phyloP scores from a whole-genome alignment of 768 basidiomycete genomes.

The Imleria badia region DNA sequence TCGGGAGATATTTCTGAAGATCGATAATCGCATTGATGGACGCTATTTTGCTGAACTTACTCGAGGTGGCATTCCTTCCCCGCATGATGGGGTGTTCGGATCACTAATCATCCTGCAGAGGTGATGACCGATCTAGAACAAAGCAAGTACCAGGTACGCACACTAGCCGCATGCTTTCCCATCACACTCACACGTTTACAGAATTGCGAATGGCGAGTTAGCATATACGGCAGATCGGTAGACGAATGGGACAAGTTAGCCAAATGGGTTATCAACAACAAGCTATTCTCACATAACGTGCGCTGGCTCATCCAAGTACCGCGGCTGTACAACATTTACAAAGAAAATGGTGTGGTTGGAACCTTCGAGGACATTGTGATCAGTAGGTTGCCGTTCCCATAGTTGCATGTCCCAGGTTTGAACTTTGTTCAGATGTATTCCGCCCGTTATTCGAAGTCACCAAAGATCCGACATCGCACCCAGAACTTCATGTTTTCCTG shows the following conservation, averaged over 20 bases:
- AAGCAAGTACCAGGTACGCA: conserved; percentile 90
- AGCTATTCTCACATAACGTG: conserved; percentile 94
- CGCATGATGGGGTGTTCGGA: background rate
- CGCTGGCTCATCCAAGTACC: conserved; percentile 98
- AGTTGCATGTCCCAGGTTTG: background rate
- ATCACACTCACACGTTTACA: conserved; percentile 27
- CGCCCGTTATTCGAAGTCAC: conserved; percentile 95
- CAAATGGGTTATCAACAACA: conserved; percentile 93
- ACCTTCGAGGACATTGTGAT: conserved; percentile 90
- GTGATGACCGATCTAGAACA: conserved; percentile 97
- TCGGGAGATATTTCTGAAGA: conserved; percentile 97
- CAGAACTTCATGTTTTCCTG: conserved; percentile 92
- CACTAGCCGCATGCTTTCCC: background rate
- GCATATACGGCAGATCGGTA: conserved; percentile 82
- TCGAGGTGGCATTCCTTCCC: conserved; percentile 52
- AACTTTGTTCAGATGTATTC: conserved; percentile 71
- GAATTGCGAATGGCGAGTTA: conserved; percentile 97
- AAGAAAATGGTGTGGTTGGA: conserved; percentile 74
- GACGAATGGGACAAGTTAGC: conserved; percentile 99
- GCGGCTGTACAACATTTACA: conserved; percentile 93
- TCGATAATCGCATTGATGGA: conserved; percentile 92
- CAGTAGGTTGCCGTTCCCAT: conserved; percentile 54
- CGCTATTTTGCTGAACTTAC: conserved; percentile 94
- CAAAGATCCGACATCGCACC: conserved; percentile 83
- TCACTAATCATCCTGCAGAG: conserved; percentile 49